phyloP scores from a whole-genome alignment of 2,329 filamentous ascomycete species.

The Colletotrichum sp. region DNA sequence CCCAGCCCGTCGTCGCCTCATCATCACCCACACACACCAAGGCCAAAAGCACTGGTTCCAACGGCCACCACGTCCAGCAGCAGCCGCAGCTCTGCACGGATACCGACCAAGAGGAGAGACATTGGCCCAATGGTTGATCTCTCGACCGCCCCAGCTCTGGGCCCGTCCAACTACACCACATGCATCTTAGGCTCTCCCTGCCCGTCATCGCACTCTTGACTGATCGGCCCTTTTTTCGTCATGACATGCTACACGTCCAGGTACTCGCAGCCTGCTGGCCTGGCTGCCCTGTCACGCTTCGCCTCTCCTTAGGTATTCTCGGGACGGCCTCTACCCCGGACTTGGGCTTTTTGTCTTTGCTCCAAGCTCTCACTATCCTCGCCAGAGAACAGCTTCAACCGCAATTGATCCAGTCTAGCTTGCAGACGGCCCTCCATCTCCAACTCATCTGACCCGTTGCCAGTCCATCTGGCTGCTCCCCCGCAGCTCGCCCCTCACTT shows the following conservation, averaged over 20 bases:
- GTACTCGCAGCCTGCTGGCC: background rate
- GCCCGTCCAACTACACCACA: background rate
- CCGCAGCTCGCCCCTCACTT: background rate
- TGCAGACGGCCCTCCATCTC: background rate
- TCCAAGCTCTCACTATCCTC: background rate
- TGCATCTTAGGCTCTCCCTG: background rate
- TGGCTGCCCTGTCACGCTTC: background rate
- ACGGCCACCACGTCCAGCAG: background rate
- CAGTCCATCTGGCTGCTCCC: background rate
- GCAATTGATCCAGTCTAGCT: background rate
- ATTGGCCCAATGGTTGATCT: background rate
- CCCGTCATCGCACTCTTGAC: background rate
- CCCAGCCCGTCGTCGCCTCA: background rate
- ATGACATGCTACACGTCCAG: background rate
- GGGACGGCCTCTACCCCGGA: background rate
- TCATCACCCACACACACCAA: background rate
- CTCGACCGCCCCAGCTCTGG: background rate
- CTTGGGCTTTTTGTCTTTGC: background rate
- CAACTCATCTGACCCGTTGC: background rate
- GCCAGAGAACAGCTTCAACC: background rate
- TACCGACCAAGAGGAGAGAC: background rate
- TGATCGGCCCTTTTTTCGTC: constrained; percentile 15
- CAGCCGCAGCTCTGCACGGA: background rate
- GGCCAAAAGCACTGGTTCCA: background rate
- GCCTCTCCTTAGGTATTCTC: background rate